phyloP scores from a whole-genome alignment of 345 rosid species.

The Cardiospermum halicacabum region DNA sequence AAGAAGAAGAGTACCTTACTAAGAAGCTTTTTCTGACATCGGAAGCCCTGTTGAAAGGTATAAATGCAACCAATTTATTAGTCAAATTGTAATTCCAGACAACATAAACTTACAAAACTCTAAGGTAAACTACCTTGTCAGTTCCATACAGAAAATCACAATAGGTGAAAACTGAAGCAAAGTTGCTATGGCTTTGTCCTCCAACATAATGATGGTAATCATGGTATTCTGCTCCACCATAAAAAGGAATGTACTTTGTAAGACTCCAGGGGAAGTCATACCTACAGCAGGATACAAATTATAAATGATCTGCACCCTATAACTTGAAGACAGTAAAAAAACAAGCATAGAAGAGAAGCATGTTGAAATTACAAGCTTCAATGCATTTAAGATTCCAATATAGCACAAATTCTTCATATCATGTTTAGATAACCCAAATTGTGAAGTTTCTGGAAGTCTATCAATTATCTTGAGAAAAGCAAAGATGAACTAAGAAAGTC shows the following conservation, averaged over 20 bases:
- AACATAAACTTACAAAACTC: neutral
- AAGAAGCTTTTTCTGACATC: conserved; percentile 79
- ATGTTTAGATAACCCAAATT: neutral
- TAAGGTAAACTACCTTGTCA: conserved; percentile 55
- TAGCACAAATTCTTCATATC: neutral
- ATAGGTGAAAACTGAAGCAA: conserved; percentile 94
- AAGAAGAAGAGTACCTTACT: conserved; percentile 43
- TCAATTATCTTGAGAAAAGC: neutral
- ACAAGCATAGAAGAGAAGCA: neutral
- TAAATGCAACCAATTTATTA: conserved; percentile 10
- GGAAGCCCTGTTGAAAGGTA: conserved; percentile 61
- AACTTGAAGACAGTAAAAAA: conserved; percentile 1
- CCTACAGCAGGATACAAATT: conserved; percentile 29
- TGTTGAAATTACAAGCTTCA: neutral
- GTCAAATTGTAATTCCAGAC: conserved; percentile 8
- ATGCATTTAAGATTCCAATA: neutral
- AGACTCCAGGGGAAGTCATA: conserved; percentile 92
- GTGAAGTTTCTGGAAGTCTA: neutral
- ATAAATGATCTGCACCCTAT: neutral
- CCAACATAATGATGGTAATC: conserved; percentile 99
- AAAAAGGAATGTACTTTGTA: conserved; percentile 85
- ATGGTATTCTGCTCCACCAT: conserved; percentile 96
- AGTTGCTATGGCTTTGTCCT: conserved; percentile 97
- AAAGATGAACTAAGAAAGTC: neutral
- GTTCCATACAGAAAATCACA: conserved; percentile 95